These are phyloP conservation scores for Suhomyces taliae DNA, from an alignment of 1,139 yeast genomes.

Conservation along the genomic window DNA sequence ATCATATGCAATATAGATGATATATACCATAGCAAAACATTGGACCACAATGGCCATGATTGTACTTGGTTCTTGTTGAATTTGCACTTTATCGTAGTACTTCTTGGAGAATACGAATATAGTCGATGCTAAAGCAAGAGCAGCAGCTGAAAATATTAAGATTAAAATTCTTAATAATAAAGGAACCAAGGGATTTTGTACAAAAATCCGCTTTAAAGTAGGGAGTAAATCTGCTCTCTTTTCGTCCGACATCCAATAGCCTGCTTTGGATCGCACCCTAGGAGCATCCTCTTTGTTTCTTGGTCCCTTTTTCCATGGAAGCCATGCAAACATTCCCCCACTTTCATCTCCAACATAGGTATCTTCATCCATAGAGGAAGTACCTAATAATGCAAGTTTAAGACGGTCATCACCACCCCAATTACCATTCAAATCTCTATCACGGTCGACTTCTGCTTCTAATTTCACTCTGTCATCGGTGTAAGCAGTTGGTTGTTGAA, in stretches of 20 bases:
- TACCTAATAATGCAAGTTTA: conserved; percentile 52
- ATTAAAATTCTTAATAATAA: conserved; percentile 70
- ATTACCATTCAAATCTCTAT: conserved; percentile 32
- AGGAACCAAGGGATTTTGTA: conserved; percentile 81
- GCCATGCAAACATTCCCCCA: conserved; percentile 10
- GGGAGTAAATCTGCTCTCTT: conserved; percentile 60
- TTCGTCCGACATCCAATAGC: conserved; percentile 67
- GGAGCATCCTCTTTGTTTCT: conserved; percentile 27
- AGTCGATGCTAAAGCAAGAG: conserved; percentile 68
- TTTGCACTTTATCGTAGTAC: conserved; percentile 37
- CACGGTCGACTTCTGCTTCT: conserved; percentile 24
- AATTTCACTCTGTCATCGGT: conserved; percentile 27
- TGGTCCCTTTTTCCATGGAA: conserved; percentile 7
- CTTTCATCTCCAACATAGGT: conserved; percentile 22
- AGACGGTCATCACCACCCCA: conserved; percentile 77
- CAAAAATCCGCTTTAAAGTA: conserved; percentile 54
- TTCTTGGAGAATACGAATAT: conserved; percentile 53
- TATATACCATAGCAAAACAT: conserved; percentile 72
- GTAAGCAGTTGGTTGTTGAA: conserved; percentile 39
- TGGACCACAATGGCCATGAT: conserved; percentile 90
- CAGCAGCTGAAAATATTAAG: conserved; percentile 57
- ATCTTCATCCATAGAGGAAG: conserved; percentile 30
- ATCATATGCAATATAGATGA: conserved; percentile 81
- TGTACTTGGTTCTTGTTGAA: conserved; percentile 83
- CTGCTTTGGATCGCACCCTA: conserved; percentile 54